Evolutionary conservation across 108 stramenopile genomes (phyloP).

Genomic region (Skeletonema marinoi): DNA sequence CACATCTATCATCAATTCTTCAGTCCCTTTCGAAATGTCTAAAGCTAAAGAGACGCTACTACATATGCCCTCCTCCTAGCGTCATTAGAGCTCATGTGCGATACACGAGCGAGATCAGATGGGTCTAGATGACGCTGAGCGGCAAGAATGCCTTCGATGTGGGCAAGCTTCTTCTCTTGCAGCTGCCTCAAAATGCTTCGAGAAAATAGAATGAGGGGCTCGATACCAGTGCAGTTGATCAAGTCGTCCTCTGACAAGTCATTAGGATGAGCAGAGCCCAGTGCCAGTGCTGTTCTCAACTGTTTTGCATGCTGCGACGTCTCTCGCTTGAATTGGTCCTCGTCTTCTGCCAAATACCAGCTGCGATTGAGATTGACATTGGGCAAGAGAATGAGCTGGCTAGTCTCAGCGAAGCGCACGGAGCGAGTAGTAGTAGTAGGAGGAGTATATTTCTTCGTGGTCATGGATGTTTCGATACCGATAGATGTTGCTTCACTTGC

Average conservation of each 20-base stretch:
- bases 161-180: background rate
- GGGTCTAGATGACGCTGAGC: background rate
- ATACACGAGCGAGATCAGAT: background rate
- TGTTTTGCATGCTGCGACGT: too few relatives aligned
- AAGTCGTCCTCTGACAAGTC: background rate
- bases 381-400: too few relatives aligned
- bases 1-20: too few relatives aligned
- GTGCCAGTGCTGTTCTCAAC: background rate
- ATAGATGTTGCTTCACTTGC: too few relatives aligned
- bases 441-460: too few relatives aligned
- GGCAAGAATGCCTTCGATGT: background rate
- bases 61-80: background rate
- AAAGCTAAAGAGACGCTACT: background rate
- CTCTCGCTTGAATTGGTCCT: too few relatives aligned
- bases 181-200: background rate
- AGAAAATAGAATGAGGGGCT: background rate
- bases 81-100: background rate
- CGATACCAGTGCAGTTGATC: background rate
- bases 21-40: background rate
- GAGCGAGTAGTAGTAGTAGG: too few relatives aligned
- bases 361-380: background rate
- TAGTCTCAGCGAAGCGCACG: too few relatives aligned
- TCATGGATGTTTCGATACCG: too few relatives aligned
- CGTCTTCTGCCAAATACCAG: too few relatives aligned
- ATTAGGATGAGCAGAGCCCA: background rate